phyloP scores from a whole-genome alignment of 23 red algal species.

The Gracilaria domingensis region DNA sequence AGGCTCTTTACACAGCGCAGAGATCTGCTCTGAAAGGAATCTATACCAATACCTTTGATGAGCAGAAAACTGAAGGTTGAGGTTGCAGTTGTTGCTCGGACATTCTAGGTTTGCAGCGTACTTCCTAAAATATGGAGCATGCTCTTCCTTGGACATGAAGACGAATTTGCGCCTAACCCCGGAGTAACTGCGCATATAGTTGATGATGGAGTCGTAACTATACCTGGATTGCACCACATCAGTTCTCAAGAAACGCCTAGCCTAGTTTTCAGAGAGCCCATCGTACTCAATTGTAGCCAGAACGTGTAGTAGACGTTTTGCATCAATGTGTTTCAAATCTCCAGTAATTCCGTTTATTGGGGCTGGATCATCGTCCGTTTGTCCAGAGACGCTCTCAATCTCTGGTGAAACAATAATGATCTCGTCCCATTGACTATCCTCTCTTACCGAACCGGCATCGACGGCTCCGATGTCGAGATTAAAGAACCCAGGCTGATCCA shows the following conservation, averaged over 20 bases:
- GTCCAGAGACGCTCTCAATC: too few relatives aligned
- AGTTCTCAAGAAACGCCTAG: neutral
- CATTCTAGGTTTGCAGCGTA: neutral
- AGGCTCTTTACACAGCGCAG: slow-evolving; percentile 4
- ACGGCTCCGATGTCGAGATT: too few relatives aligned
- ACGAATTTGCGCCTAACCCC: neutral
- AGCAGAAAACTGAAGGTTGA: neutral
- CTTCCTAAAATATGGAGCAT: neutral
- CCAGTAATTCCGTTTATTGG: neutral
- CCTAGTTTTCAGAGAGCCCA: neutral
- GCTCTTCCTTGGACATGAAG: neutral
- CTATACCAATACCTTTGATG: slow-evolving; percentile 21
- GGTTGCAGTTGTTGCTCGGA: neutral
- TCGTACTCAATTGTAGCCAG: neutral
- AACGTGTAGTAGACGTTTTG: neutral
- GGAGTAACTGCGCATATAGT: neutral
- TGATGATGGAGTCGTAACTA: neutral
- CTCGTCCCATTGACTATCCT: too few relatives aligned
- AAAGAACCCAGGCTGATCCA: too few relatives aligned
- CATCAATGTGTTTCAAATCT: neutral
- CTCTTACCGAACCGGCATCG: too few relatives aligned
- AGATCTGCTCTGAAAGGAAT: slow-evolving; percentile 13
- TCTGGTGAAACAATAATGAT: too few relatives aligned
- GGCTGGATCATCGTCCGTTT: too few relatives aligned
- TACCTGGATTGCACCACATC: neutral